phyloP scores from a whole-genome alignment of 202 grass and related monocot genomes.

The Brachypodium distachyon region DNA sequence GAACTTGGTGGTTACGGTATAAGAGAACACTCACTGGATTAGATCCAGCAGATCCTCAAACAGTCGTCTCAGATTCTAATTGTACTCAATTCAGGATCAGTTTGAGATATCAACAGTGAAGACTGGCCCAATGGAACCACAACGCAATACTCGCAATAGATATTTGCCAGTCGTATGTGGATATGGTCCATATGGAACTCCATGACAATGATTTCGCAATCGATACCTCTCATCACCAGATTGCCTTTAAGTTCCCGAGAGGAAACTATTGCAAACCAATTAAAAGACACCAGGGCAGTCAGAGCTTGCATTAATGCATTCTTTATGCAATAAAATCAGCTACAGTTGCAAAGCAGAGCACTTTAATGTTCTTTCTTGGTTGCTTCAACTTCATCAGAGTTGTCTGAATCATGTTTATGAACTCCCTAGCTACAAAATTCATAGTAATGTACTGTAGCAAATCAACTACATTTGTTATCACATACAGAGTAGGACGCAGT shows the following conservation, averaged over 20 bases:
- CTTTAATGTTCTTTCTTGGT: constrained; percentile 23
- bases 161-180: neutral
- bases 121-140: neutral
- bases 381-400: constrained; percentile 19
- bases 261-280: constrained; percentile 29
- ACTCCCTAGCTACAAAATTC: neutral
- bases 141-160: neutral
- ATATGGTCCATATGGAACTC: constrained; percentile 13
- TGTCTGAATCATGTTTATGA: neutral
- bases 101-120: constrained; percentile 19
- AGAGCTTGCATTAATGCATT: constrained; percentile 22
- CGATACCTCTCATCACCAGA: constrained; percentile 21
- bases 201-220: constrained; percentile 33
- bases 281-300: constrained; percentile 29
- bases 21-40: no score
- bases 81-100: constrained; percentile 11
- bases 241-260: constrained; percentile 15
- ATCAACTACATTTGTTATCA: neutral
- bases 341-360: constrained; percentile 24
- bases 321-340: constrained; percentile 25
- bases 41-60: constrained; percentile 2
- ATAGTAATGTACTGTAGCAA: neutral
- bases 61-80: neutral
- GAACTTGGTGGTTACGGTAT: no score
- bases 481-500: neutral